Evolutionary conservation across 2,329 filamentous ascomycete genomes (phyloP), one percentile per base, ranked within the genome.

Genomic region (Camillea tinctor): DNA sequence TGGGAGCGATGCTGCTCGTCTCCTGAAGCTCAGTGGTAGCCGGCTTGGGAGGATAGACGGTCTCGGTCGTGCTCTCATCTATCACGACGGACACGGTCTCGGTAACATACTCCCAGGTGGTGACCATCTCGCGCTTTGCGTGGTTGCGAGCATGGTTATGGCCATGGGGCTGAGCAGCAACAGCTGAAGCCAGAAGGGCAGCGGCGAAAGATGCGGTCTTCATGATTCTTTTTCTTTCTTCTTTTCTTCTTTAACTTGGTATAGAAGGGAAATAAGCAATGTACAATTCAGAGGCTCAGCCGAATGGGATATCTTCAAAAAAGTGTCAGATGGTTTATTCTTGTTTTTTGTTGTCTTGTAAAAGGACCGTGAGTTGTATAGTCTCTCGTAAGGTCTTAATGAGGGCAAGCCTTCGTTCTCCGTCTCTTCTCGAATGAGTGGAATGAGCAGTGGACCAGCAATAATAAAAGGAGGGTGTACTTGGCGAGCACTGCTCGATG

Each of bases 41-140:
- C 20, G 57, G 49, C 50, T 57, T 59, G 20, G 70, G 70, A 13
- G 78, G 76, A 22, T 71, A 72, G 69, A 83, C 67, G 66, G 74
- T 78, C 69, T 77, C 62, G 57, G 83, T 85, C 66, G 78, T 76
- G 64, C 76, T 79, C 40, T 76, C 74, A 66, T 84, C 82, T 57
- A 85, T 70, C 60, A 81, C 80, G 62, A 85, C 79, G 2, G 77
- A 78, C 66, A 81, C 78, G 6, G 79, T 83, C 66, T 84, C 80
- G 76, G 80, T 84, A 68, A 79, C 79, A 7, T 75, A 78, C 19
- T 73, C 75, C 73, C 73, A 76, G 52, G 75, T 72, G 50, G 80
- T 82, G 65, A 82, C 77, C 15, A 83, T 60, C 20, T 71, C 78
- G 55, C 78, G 76, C 72, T 80, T 80, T 54, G 74, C 66, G 53